Conservation (phyloP, 2,329 filamentous ascomycete species). For the Cytospora mali region DNA sequence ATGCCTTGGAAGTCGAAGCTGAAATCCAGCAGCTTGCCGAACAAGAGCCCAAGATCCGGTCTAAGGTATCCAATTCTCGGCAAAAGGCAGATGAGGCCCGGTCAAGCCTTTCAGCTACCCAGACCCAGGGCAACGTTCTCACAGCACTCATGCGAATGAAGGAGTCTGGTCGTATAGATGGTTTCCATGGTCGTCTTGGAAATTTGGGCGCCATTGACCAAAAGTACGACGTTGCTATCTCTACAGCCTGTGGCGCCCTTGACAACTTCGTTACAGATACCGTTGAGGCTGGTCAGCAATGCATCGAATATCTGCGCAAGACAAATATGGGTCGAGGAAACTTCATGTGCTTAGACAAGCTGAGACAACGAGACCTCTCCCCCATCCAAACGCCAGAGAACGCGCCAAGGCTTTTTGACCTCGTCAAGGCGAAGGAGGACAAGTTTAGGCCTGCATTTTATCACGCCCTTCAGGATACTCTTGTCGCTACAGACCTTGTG, state of each 20-base stretch:
- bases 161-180: slow-evolving; percentile 94
- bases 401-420: slow-evolving; percentile 88
- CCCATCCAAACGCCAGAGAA: slow-evolving; percentile 87
- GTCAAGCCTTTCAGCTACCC: slow-evolving; percentile 84
- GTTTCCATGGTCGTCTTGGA: slow-evolving; percentile 92
- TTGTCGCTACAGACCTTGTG: slow-evolving; percentile 89
- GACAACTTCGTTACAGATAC: slow-evolving; percentile 98
- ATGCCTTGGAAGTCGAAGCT: slow-evolving; percentile 69
- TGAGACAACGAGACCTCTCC: slow-evolving; percentile 76
- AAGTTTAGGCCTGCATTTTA: slow-evolving; percentile 91
- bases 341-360: slow-evolving; percentile 92
- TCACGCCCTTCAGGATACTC: slow-evolving; percentile 90
- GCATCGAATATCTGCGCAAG: slow-evolving; percentile 95
- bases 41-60: slow-evolving; percentile 80
- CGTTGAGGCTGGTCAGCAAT: slow-evolving; percentile 94
- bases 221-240: slow-evolving; percentile 97
- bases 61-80: slow-evolving; percentile 83
- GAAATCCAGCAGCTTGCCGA: slow-evolving; percentile 73
- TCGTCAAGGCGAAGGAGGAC: slow-evolving; percentile 86
- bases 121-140: slow-evolving; percentile 91
- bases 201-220: slow-evolving; percentile 93
- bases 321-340: slow-evolving; percentile 96
- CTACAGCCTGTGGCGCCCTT: slow-evolving; percentile 86
- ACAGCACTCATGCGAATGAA: slow-evolving; percentile 91
- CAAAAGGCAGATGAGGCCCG: slow-evolving; percentile 97